phyloP scores from a whole-genome alignment of 2,329 filamentous ascomycete genomes.

The Xylariales sp. region DNA sequence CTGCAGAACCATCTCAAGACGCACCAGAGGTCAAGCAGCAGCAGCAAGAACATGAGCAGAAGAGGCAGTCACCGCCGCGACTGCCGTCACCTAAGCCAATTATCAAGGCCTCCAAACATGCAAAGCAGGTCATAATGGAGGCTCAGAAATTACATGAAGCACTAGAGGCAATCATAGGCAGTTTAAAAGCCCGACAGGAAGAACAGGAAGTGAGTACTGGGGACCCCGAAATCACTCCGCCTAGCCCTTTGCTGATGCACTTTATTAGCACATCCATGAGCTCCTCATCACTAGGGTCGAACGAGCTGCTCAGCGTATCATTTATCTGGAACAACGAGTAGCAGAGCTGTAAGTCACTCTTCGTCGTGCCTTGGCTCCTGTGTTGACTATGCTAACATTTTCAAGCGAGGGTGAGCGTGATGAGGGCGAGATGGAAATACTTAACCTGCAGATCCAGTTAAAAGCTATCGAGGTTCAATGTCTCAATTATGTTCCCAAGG shows the following conservation, averaged over 20 bases:
- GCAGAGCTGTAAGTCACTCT: constrained; percentile 45
- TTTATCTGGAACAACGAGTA: constrained; percentile 56
- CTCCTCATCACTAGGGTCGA: constrained; percentile 56
- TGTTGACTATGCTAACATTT: background rate
- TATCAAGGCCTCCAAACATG: too few species aligned
- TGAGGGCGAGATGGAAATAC: constrained; percentile 55
- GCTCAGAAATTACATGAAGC: constrained; percentile 45
- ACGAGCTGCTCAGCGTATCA: constrained; percentile 52
- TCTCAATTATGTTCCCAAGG: constrained; percentile 39
- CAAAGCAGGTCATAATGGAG: constrained; percentile 28
- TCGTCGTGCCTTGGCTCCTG: constrained; percentile 7
- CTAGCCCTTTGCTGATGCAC: constrained; percentile 23
- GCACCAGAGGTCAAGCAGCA: background rate
- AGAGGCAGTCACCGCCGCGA: too few species aligned
- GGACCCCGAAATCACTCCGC: too few species aligned
- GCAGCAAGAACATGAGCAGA: too few species aligned
- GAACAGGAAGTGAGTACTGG: constrained; percentile 50
- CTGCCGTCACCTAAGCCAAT: too few species aligned
- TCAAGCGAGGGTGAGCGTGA: constrained; percentile 50
- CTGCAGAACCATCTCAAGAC: background rate
- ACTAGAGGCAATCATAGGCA: constrained; percentile 43
- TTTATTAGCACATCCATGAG: constrained; percentile 55
- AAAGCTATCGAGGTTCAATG: constrained; percentile 59
- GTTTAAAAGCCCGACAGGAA: constrained; percentile 51
- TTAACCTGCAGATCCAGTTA: constrained; percentile 57